Conservation (phyloP, 176 grass and related monocot species). For the Sorghum bicolor region Sorghum_bicolor_NCBIv3 NC_012875.2:3081001-3081500, state of each 20-base stretch:
- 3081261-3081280: no score
- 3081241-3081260: not conserved
- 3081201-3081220: no score
- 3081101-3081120: slow-evolving; percentile 4
- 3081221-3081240: not conserved
- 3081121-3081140: slow-evolving; percentile 57
- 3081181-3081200: not conserved
- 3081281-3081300: not conserved
- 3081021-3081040: not conserved
- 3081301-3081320: not conserved
- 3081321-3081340: slow-evolving; percentile 1
- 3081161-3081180: slow-evolving; percentile 46
- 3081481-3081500: no score
- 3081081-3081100: not conserved
- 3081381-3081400: not conserved
- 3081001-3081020: slow-evolving; percentile 41
- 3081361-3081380: not conserved
- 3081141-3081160: slow-evolving; percentile 76
- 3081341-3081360: slow-evolving; percentile 26
- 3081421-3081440: not conserved
- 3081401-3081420: not conserved
- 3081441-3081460: slow-evolving; percentile 7
- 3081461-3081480: no score
- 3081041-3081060: no score
- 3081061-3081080: not conserved